phyloP scores from a whole-genome alignment of 2,329 filamentous ascomycete genomes.

The Monosporascus sp. region DNA sequence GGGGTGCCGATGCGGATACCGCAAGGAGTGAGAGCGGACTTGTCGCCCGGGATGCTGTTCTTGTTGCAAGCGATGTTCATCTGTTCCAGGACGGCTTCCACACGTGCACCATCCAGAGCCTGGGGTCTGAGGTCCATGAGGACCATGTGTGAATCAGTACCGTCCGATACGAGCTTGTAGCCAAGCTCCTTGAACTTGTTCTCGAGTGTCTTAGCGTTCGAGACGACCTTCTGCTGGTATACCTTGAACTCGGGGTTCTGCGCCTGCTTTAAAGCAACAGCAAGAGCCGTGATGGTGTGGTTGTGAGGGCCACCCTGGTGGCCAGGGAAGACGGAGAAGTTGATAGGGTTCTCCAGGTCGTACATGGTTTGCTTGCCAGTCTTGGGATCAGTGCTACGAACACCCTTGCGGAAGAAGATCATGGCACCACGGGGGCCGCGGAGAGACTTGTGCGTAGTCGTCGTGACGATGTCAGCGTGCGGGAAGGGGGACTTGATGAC shows the following conservation, averaged over 20 bases:
- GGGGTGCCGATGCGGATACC: slow-evolving; percentile 96
- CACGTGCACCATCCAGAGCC: slow-evolving; percentile 84
- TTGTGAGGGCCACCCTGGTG: slow-evolving; percentile 99
- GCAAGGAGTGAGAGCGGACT: slow-evolving; percentile 88
- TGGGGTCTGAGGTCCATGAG: slow-evolving; percentile 88
- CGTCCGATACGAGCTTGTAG: slow-evolving; percentile 91
- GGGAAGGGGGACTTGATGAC: slow-evolving; percentile 92
- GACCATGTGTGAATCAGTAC: slow-evolving; percentile 97
- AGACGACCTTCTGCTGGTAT: slow-evolving; percentile 88
- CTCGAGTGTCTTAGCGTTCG: slow-evolving; percentile 90
- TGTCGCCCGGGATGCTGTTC: slow-evolving; percentile 97
- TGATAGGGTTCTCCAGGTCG: slow-evolving; percentile 93
- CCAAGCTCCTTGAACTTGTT: slow-evolving; percentile 77
- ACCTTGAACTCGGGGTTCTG: slow-evolving; percentile 83
- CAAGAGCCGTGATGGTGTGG: slow-evolving; percentile 96
- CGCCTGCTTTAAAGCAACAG: slow-evolving; percentile 93
- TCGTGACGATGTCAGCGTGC: slow-evolving; percentile 93
- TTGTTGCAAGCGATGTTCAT: slow-evolving; percentile 99
- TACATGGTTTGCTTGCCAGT: slow-evolving; percentile 85
- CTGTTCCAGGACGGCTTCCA: slow-evolving; percentile 93
- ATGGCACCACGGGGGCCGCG: slow-evolving; percentile 96
- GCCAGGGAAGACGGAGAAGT: slow-evolving; percentile 98
- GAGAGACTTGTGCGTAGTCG: slow-evolving; percentile 98
- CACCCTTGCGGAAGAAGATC: slow-evolving; percentile 99
- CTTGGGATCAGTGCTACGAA: slow-evolving; percentile 85